These are phyloP conservation scores for Anthracocystis walkeri DNA, from an alignment of 1,284 basidiomycete genomes.

Conservation along the genomic window DNA sequence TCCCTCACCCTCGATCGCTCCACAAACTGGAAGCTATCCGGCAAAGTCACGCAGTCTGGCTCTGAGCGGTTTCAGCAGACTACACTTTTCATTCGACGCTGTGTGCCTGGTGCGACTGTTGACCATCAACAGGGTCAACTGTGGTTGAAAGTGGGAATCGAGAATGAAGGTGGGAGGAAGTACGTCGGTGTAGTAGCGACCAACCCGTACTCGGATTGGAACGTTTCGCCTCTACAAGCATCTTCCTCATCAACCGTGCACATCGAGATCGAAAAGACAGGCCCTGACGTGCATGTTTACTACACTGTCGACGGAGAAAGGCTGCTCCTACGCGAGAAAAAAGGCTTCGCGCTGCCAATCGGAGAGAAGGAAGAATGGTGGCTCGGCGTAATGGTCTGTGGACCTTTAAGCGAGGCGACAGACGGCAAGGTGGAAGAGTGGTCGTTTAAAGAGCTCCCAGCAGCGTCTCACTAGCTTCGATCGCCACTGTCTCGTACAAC, in stretches of 20 bases:
- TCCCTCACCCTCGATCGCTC: neutral
- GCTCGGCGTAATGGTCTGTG: slow-evolving; percentile 48
- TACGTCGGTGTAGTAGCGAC: slow-evolving; percentile 42
- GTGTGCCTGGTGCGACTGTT: neutral
- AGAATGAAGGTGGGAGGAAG: slow-evolving; percentile 33
- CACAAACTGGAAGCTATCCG: slow-evolving; percentile 20
- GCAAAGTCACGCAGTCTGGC: slow-evolving; percentile 18
- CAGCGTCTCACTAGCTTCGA: too few species aligned
- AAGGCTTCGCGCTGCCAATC: slow-evolving; percentile 22
- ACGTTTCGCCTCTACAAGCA: slow-evolving; percentile 22
- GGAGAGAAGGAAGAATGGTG: slow-evolving; percentile 28
- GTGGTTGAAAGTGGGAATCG: slow-evolving; percentile 39
- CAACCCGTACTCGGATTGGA: slow-evolving; percentile 44
- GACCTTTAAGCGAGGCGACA: slow-evolving; percentile 19
- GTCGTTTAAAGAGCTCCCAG: slow-evolving; percentile 14
- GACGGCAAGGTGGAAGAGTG: slow-evolving; percentile 15
- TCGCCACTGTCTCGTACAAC: too few species aligned
- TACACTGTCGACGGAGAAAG: slow-evolving; percentile 21
- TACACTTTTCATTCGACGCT: slow-evolving; percentile 28
- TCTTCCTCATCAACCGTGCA: neutral
- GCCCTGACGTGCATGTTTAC: slow-evolving; percentile 35
- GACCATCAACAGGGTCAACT: slow-evolving; percentile 18
- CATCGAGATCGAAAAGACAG: slow-evolving; percentile 38
- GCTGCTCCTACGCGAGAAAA: slow-evolving; percentile 35
- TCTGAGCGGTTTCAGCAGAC: slow-evolving; percentile 40